Conservation (phyloP, 2,329 filamentous ascomycete species). For the Penicillium sp. region DNA sequence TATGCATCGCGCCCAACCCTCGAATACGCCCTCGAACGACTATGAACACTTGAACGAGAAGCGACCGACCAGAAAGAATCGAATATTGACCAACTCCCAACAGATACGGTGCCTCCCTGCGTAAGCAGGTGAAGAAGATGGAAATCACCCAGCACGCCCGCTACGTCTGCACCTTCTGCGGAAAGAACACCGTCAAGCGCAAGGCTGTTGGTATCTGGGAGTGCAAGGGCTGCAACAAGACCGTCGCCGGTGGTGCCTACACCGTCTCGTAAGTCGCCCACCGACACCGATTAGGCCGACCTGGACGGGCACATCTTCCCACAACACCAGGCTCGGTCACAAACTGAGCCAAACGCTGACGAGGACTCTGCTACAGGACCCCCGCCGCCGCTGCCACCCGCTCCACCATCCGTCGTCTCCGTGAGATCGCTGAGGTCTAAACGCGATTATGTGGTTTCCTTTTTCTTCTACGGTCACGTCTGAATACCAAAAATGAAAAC, state of each 20-base stretch:
- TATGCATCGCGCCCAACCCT: slow-evolving; percentile 53
- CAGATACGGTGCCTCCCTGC: slow-evolving; percentile 98
- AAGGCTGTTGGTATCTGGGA: slow-evolving; percentile 93
- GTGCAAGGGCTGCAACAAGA: slow-evolving; percentile 95
- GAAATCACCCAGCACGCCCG: slow-evolving; percentile 98
- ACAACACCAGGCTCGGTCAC: background rate
- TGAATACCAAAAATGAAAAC: slow-evolving; percentile 40
- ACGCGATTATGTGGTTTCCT: slow-evolving; percentile 37
- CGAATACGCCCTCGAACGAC: slow-evolving; percentile 16
- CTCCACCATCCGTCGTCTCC: slow-evolving; percentile 94
- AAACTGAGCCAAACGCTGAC: slow-evolving; percentile 2
- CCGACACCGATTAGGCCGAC: background rate
- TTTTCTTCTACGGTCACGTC: slow-evolving; percentile 36
- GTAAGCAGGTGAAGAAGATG: slow-evolving; percentile 99
- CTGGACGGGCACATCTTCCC: background rate
- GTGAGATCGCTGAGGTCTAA: slow-evolving; percentile 90
- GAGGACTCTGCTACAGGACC: slow-evolving; percentile 57
- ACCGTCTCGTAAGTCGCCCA: slow-evolving; percentile 79
- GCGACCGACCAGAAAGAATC: slow-evolving; percentile 15
- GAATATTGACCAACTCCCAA: slow-evolving; percentile 25
- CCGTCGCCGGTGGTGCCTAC: slow-evolving; percentile 89
- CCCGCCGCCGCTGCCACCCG: slow-evolving; percentile 90
- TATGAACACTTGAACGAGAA: slow-evolving; percentile 15
- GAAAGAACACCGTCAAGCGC: slow-evolving; percentile 91
- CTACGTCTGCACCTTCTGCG: slow-evolving; percentile 98